phyloP scores from a whole-genome alignment of 2,329 filamentous ascomycete species.

The Paecilomyces fulvus region DNA sequence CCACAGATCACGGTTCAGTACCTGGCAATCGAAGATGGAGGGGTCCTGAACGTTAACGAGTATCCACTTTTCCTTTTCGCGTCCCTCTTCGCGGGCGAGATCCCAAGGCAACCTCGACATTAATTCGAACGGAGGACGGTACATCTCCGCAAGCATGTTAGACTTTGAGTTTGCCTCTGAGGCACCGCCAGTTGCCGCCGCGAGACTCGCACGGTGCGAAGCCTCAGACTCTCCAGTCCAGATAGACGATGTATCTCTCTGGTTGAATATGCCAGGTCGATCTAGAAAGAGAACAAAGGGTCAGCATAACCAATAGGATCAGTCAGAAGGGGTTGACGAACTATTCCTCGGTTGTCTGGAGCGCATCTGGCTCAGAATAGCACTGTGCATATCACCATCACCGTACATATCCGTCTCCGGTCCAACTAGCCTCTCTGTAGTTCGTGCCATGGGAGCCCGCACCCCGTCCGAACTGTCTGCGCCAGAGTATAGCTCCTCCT shows the following conservation, averaged over 20 bases:
- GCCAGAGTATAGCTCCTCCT: slow-evolving; percentile 78
- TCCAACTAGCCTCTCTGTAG: slow-evolving; percentile 82
- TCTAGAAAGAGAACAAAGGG: slow-evolving; percentile 14
- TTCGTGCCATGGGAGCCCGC: slow-evolving; percentile 81
- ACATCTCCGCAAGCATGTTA: slow-evolving; percentile 78
- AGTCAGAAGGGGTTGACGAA: slow-evolving; percentile 10
- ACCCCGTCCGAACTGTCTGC: slow-evolving; percentile 54
- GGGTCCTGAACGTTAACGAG: slow-evolving; percentile 92
- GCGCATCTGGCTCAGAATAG: slow-evolving; percentile 59
- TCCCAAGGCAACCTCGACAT: slow-evolving; percentile 78
- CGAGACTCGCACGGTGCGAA: slow-evolving; percentile 45
- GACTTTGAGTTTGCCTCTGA: slow-evolving; percentile 62
- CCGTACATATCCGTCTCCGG: slow-evolving; percentile 50
- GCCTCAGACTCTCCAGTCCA: slow-evolving; percentile 47
- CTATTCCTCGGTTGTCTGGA: slow-evolving; percentile 31
- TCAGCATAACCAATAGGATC: slow-evolving; percentile 6
- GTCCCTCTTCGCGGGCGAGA: slow-evolving; percentile 73
- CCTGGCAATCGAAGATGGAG: slow-evolving; percentile 88
- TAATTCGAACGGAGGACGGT: slow-evolving; percentile 82
- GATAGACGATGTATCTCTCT: slow-evolving; percentile 49
- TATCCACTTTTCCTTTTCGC: slow-evolving; percentile 86
- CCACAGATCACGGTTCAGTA: slow-evolving; percentile 92
- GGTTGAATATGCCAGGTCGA: slow-evolving; percentile 61
- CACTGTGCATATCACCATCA: slow-evolving; percentile 50
- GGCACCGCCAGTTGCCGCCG: slow-evolving; percentile 55